Base-by-base conservation (phyloP, 768 basidiomycete species). In the Pleurotus djamor region DNA sequence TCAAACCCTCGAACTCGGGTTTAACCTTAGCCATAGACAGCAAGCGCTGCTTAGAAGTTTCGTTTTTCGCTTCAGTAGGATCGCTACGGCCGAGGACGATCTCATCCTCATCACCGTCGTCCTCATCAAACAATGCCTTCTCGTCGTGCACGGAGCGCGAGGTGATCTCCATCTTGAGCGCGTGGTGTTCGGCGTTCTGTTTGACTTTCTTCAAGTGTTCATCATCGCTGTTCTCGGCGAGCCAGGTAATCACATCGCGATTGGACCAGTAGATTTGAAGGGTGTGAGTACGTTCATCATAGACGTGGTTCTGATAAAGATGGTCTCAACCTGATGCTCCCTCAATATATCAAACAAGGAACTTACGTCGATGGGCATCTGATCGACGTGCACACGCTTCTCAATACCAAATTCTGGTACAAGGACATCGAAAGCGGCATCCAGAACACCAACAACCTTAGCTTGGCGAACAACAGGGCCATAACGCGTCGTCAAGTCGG, bases 331-430 rank as follows among this genome's bases (percentile, higher is more conserved):
- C 41, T 43, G 56, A 43, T 17, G 38, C 1, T 17, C n/a, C 3
- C 7, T 17, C 49, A 4, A 47, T 35, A 1, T 48, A 56, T 45
- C 17, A 43, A 34, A 17, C 3, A 28, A 28, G 21, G 21, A 10
- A 48, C 88, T 75, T 68, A 95, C 94, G 64, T 97, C 94, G 60
- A 97, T 93, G 28, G 97, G 96, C 93, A 99, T 97, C 75, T 98
- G 95, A 70, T 98, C 97, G 44, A 96, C 93, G 67, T 98, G 97
- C 2, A 98, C 96, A 38, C 97, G 85, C 79, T 99, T 99, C 78
- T 99, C 97, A 65, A 99, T 98, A 35, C 96, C 94, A 69, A 98
- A 98, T 72, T 98, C 97, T 44, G 94, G 91, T 10, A 98, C 87
- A 35, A 96, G 77, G 33, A 99, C 96, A 68, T 99, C 97, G 66